Percentiles rank a stretch among this genome's conserved stretches.
These are phyloP conservation scores for Melocanna baccifera DNA, from an alignment of 176 grass and related monocot species.

Conservation along the genomic window DNA sequence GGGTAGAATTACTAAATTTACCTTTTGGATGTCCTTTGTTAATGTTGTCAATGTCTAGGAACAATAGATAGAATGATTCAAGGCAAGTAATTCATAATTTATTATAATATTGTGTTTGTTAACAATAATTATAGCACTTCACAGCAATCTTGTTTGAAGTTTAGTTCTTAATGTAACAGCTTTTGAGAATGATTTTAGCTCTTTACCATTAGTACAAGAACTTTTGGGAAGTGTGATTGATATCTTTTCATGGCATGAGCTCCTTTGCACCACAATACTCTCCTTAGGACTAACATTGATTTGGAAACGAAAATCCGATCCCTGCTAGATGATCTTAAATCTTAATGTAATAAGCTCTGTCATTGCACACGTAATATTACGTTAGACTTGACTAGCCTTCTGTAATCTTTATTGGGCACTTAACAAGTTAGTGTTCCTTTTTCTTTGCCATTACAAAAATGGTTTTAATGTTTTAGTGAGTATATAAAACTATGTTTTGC, in stretches of 20 bases:
- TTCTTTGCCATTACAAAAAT: conserved; percentile 9
- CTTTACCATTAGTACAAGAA: not conserved
- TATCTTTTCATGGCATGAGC: not conserved
- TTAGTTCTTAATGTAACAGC: not conserved
- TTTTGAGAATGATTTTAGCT: not conserved
- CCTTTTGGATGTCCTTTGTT: not conserved
- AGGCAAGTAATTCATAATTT: not conserved
- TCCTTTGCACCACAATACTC: not conserved
- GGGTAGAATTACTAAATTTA: not conserved
- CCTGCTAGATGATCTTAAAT: not conserved
- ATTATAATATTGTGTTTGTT: not conserved
- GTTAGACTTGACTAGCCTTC: not conserved
- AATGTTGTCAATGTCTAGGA: not conserved
- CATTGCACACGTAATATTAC: not conserved
- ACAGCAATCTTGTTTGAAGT: not conserved
- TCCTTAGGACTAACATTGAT: conserved; percentile 2
- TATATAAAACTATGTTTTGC: conserved; percentile 18
- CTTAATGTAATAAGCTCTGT: not conserved
- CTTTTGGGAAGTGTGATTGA: not conserved
- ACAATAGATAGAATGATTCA: not conserved
- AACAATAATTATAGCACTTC: not conserved
- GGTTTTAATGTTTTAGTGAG: not conserved
- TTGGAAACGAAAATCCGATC: not conserved
- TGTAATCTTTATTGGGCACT: not conserved
- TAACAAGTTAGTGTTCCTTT: not conserved